Evolutionary conservation across 1,139 yeast species (phyloP), one percentile per base, ranked within the genome.

Genomic region (Pichia cactophila): DNA sequence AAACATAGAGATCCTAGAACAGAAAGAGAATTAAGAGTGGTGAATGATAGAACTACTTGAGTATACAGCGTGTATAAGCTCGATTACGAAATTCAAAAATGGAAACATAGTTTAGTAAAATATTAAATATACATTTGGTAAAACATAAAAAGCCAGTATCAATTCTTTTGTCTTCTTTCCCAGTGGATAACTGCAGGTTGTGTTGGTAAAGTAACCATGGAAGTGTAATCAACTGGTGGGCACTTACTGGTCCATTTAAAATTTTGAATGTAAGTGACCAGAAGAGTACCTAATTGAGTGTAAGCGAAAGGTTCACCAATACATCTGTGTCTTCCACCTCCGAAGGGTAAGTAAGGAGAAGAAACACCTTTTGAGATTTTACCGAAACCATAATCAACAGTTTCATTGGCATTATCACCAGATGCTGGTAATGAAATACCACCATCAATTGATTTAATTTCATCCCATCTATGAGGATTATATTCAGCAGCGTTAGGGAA

Each of bases 291-390:
- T 61, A 92, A 78, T 73, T 92, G 99, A 58, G 85, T 83, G 68
- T 84, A 88, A 42, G 99, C 99, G 72, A 92, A 92, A 66, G 90
- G 97, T 71, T 92, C 99, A 63, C 99, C 99, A 64, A 92, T 89
- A 72, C 99, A 92, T 73, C 98, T 85, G 69, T 92, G 99, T 76
- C 99, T 86, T 58, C 99, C 99, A 69, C 97, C 98, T 60, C 98
- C 98, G 64, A 92, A 92, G 50, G 98, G 98, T 67, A 92, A 79
- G 70, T 88, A 94, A 50, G 98, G 96, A 45, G 96, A 87, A 26
- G 86, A 73, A 42, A 92, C 97, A 70, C 97, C 98, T 71, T 92
- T 92, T 47, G 96, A 82, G 57, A 92, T 87, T 54, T 90, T 87
- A 64, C 97, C 97, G 61, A 90, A 92, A 17, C 97, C 97, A 65